phyloP scores from a whole-genome alignment of 345 rosid species.

The Bruguiera sexangula region DNA sequence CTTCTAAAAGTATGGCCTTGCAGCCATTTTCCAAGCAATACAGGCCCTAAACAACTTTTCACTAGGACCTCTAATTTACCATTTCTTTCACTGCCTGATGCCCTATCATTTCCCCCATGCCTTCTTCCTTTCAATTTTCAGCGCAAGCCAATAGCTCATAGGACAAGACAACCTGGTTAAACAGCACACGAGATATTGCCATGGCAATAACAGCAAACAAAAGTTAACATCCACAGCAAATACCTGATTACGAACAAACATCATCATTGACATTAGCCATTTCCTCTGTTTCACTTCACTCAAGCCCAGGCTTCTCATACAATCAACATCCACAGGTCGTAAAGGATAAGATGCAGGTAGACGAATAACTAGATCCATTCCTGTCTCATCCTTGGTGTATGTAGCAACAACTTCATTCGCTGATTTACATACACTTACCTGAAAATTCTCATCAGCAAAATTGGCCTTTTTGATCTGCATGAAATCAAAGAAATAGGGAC shows the following conservation, averaged over 20 bases:
- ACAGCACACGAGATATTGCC: background rate
- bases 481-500: constrained; percentile 11
- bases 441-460: constrained; percentile 78
- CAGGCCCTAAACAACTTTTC: too few species aligned
- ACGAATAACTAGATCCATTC: constrained; percentile 87
- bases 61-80: too few species aligned
- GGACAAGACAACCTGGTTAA: background rate
- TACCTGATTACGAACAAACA: constrained; percentile 96
- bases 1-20: too few species aligned
- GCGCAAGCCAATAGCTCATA: background rate
- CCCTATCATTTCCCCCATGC: too few species aligned
- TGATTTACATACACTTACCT: constrained; percentile 81
- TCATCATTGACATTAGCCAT: constrained; percentile 93
- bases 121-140: too few species aligned
- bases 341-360: constrained; percentile 88
- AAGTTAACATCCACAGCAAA: background rate
- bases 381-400: constrained; percentile 89
- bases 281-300: constrained; percentile 93
- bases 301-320: constrained; percentile 87
- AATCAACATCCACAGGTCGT: constrained; percentile 76
- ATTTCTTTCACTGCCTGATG: too few species aligned
- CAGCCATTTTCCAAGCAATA: too few species aligned
- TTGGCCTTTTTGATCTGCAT: constrained; percentile 86
- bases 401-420: constrained; percentile 96
- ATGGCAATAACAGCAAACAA: constrained; percentile 9